phyloP scores from a whole-genome alignment of 306 rosid genomes.

The Potentilla sterilis region DNA sequence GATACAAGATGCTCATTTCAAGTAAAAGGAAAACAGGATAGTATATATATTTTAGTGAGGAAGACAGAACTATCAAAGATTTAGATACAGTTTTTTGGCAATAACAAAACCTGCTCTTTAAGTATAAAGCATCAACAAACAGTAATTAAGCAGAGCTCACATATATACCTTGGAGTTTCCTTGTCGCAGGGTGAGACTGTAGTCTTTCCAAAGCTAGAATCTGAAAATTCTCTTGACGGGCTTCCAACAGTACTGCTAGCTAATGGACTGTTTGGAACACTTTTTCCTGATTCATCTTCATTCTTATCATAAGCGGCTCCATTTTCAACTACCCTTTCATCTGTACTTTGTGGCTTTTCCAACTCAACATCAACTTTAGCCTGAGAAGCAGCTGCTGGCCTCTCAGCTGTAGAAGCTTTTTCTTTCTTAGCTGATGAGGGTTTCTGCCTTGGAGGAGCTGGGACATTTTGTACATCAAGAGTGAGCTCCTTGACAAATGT shows the following conservation, averaged over 20 bases:
- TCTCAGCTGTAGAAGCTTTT: slow-evolving; percentile 37
- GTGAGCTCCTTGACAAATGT: slow-evolving; percentile 84
- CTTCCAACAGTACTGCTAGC: slow-evolving; percentile 68
- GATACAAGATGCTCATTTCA: too few species aligned
- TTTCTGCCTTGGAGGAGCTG: slow-evolving; percentile 74
- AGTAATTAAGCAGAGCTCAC: slow-evolving; percentile 16
- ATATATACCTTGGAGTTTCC: slow-evolving; percentile 68
- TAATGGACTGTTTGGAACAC: slow-evolving; percentile 75
- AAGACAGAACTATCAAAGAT: not conserved
- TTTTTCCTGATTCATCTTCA: slow-evolving; percentile 57
- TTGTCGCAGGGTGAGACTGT: slow-evolving; percentile 57
- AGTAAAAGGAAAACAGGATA: not conserved
- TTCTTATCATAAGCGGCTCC: slow-evolving; percentile 58
- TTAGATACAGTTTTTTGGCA: not conserved
- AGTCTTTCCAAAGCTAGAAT: slow-evolving; percentile 53
- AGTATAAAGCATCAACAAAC: not conserved
- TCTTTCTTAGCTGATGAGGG: slow-evolving; percentile 30
- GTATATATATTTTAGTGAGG: not conserved
- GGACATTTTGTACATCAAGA: slow-evolving; percentile 70
- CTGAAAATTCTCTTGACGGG: slow-evolving; percentile 58
- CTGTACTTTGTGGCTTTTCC: slow-evolving; percentile 46
- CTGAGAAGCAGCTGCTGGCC: slow-evolving; percentile 51
- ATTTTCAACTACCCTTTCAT: slow-evolving; percentile 65
- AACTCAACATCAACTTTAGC: slow-evolving; percentile 49
- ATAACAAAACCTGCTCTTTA: not conserved